Evolutionary conservation across 352 stramenopile genomes (phyloP), one percentile per base, ranked within the genome.

Genomic region (Pythium grandisporangium): DNA sequence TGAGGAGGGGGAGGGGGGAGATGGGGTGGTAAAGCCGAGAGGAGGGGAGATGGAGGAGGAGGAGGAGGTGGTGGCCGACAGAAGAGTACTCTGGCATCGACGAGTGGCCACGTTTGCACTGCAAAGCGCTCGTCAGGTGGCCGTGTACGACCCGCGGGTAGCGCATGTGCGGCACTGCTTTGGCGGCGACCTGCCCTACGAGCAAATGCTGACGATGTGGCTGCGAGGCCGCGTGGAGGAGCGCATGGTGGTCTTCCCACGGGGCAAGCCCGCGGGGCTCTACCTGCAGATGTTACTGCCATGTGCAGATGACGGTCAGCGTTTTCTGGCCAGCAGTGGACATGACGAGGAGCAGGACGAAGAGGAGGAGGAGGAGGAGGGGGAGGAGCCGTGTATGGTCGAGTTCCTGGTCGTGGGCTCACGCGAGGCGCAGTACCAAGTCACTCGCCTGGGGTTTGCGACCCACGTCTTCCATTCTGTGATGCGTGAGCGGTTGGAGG

Each of bases 231-330:
- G 65, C 26, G 63, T 71, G 4, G 42, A 53, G 8, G 56, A 63
- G 30, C 53, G 66, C 24, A 42, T 86, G 10, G 66, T 79, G 6
- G 55, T 67, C 12, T 64, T 82, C 46, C 73, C 70, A 14, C 46
- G 70, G 2, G 73, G 73, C 0, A 78, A 70, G 16, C 46, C 56
- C 3, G 42, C 56, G 0, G 73, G 73, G 1, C 60, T 66, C 30
- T 86, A 81, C 55, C 29, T 86, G 23, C 73, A 86, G 45, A 64
- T 86, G 29, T 48, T 80, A n/a, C 42, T 83, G 1, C 62, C 67
- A n/a, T n/a, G n/a, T n/a, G n/a, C n/a, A n/a, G n/a, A n/a, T n/a
- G n/a, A n/a, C n/a, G n/a, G n/a, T n/a, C n/a, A 5, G 40, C 27
- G 26, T 14, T 14, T 32, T 32, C 27, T 32, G n/a, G n/a, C n/a